Evolutionary conservation across 2,329 filamentous ascomycete genomes (phyloP), one percentile per base, ranked within the genome.

Genomic region (Graphiopsis chlorocephala): DNA sequence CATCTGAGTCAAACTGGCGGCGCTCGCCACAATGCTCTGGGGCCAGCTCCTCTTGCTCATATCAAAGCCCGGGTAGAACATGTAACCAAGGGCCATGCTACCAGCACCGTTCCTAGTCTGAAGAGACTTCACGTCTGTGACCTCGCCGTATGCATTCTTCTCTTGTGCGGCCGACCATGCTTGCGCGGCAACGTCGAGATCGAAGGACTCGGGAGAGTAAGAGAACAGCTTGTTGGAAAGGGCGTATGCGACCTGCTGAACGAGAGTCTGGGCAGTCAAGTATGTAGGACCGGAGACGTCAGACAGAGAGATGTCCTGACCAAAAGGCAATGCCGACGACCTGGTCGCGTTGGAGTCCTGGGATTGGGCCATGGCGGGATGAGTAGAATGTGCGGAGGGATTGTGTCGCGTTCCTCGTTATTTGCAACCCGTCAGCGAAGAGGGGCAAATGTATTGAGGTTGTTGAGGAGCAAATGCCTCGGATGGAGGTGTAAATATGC

Each of bases 201-300:
- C 91, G 74, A 97, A 98, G 15, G 92, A 91, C 74, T 96, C 91
- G 29, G 93, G 92, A 2, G 94, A 98, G 83, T 96, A 98, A 64
- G 93, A 91, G 82, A 97, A 99, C 80, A 98, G 88, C 84, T 96
- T 97, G 83, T 98, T 93, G 64, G 94, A 98, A 67, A 99, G 85
- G 68, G 91, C 87, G 81, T 97, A 99, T 67, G 94, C 92, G 69
- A 98, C 90, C 80, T 99, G 95, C 82, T 99, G 95, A 69, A 98
- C 90, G 64, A 99, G 86, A 25, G 92, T 88, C 81, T 99, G 95
- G 31, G 93, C 91, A 47, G 94, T 98, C 67, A 94, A 86, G 80
- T 99, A 99, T 64, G 91, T 95, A 70, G 94, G 91, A 17, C 94
- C 95, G 66, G 86, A 88, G 77, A 98, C 91, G 65, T 82, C 81